These are phyloP conservation scores for Epichloe sp. DNA, from an alignment of 2,329 filamentous ascomycete genomes.

Conservation along the genomic window DNA sequence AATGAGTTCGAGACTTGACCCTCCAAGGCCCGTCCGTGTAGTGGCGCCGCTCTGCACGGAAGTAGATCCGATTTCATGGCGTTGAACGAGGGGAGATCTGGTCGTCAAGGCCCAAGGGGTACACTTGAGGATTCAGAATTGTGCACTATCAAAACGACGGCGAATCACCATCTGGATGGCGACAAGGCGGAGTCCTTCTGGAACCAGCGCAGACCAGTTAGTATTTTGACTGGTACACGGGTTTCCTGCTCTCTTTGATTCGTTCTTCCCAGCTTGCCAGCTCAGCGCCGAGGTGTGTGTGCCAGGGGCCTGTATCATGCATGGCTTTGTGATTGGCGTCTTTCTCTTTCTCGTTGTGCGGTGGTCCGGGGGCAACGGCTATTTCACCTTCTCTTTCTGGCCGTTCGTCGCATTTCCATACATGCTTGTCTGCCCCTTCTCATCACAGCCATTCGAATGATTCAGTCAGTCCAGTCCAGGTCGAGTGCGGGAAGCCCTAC, in stretches of 20 bases:
- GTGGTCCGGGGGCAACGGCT: slow-evolving; percentile 2
- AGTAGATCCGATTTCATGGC: not conserved
- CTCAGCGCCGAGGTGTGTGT: not conserved
- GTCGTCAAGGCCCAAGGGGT: too few relatives aligned
- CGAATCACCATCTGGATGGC: slow-evolving; percentile 1
- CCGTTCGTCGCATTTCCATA: slow-evolving; percentile 5
- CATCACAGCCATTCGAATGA: not conserved
- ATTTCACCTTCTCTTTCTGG: slow-evolving; percentile 9
- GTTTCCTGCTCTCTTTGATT: not conserved
- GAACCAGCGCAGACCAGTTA: slow-evolving; percentile 1
- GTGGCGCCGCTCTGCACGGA: not conserved
- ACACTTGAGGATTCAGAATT: too few relatives aligned
- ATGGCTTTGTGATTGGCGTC: slow-evolving; percentile 6
- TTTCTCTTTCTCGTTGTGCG: slow-evolving; percentile 2
- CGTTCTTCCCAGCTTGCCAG: not conserved
- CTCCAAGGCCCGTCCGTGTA: not conserved
- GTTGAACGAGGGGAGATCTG: too few relatives aligned
- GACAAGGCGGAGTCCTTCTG: slow-evolving; percentile 6
- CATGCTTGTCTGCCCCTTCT: not conserved
- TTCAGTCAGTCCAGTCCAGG: not conserved
- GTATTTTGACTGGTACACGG: not conserved
- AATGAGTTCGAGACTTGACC: not conserved
- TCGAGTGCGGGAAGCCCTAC: not conserved
- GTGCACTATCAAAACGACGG: too few relatives aligned
- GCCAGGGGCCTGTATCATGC: slow-evolving; percentile 1